phyloP scores from a whole-genome alignment of 768 basidiomycete species.

The Tricholoma sp. region DNA sequence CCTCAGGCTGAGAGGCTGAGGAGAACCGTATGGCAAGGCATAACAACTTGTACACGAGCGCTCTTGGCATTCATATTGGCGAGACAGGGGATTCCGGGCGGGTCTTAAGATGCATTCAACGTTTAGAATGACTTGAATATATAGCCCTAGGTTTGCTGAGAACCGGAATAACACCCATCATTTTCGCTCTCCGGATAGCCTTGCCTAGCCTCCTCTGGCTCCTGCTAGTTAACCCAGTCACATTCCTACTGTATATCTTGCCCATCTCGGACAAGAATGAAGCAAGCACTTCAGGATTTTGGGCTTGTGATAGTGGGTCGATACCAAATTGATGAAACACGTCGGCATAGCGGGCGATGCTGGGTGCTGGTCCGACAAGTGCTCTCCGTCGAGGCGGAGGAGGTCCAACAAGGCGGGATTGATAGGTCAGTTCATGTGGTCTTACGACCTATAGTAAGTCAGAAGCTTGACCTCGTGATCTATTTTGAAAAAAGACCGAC shows the following conservation, averaged over 20 bases:
- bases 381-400: constrained; percentile 23
- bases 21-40: not conserved
- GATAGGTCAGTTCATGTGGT: constrained; percentile 26
- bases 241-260: constrained; percentile 66
- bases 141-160: constrained; percentile 27
- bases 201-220: constrained; percentile 77
- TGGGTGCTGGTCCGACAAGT: constrained; percentile 50
- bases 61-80: not conserved
- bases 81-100: not conserved
- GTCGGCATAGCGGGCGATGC: constrained; percentile 54
- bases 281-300: constrained; percentile 54
- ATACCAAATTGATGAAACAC: constrained; percentile 66
- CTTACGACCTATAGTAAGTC: constrained; percentile 11
- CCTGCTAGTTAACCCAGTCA: constrained; percentile 71
- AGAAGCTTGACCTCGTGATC: not conserved
- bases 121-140: not conserved
- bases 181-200: constrained; percentile 82
- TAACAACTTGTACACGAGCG: not conserved
- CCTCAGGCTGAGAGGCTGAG: not conserved
- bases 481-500: constrained; percentile 5
- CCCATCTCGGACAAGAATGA: constrained; percentile 69
- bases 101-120: not conserved
- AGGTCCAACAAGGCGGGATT: constrained; percentile 21
- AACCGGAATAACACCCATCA: constrained; percentile 82
- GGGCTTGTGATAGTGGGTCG: constrained; percentile 67